Conservation (phyloP, 208 protist genomes). For the Wallacemonas sp. region DNA sequence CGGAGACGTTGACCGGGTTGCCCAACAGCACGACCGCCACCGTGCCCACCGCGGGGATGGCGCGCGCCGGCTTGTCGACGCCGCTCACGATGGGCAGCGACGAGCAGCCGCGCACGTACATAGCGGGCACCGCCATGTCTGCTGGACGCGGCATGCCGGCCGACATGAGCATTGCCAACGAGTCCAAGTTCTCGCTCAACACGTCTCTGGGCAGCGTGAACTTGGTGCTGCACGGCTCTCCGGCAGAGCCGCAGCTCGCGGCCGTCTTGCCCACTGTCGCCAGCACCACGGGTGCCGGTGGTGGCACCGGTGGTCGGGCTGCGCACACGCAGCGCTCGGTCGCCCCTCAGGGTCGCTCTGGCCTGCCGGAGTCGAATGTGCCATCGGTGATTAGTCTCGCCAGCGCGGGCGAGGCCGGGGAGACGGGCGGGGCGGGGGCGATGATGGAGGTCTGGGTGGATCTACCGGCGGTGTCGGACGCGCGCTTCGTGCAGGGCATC, state of each 20-base stretch:
- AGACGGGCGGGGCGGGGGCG: not conserved
- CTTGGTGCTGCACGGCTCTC: slow-evolving; percentile 7
- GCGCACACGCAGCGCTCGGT: no score
- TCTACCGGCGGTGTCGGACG: slow-evolving; percentile 21
- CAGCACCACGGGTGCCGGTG: no score
- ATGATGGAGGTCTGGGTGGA: slow-evolving; percentile 16
- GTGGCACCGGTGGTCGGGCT: no score
- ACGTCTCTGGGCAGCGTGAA: slow-evolving; percentile 12
- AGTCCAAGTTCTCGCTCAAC: slow-evolving; percentile 30
- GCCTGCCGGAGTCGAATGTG: not conserved
- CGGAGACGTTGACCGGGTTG: no score
- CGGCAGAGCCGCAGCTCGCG: not conserved
- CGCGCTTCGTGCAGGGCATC: slow-evolving; percentile 40
- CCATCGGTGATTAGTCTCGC: not conserved
- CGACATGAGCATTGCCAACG: slow-evolving; percentile 18
- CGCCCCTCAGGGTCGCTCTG: not conserved
- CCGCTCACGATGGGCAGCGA: no score
- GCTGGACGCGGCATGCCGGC: not conserved
- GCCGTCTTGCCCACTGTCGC: not conserved
- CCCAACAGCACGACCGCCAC: no score
- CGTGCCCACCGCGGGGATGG: no score
- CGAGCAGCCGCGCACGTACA: no score
- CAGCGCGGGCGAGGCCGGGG: not conserved
- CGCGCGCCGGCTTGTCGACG: no score
- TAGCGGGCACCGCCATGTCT: not conserved